Evolutionary conservation across 116 monocot genomes (phyloP).

Genomic region (Phalaenopsis hybrid): DNA sequence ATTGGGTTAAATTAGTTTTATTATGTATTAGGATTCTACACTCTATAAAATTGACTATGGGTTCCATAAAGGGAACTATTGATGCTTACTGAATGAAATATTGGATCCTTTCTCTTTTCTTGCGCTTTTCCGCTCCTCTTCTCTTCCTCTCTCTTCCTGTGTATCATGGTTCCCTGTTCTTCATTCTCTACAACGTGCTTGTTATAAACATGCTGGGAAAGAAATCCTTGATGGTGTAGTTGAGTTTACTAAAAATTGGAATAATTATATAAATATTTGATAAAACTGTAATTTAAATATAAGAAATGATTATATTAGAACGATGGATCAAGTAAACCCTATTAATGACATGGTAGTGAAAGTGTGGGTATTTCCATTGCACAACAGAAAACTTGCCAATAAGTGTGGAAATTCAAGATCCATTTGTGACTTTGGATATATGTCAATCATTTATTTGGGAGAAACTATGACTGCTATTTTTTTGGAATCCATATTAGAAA

Average conservation of each 20-base stretch:
- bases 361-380: neutral
- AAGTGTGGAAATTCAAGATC: neutral
- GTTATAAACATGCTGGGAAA: neutral
- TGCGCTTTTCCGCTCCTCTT: neutral
- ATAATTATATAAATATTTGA: neutral
- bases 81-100: constrained; percentile 3
- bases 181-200: too few relatives aligned
- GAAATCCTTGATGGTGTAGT: neutral
- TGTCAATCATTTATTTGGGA: too few relatives aligned
- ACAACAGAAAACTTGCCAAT: neutral
- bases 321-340: neutral
- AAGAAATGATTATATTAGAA: neutral
- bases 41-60: neutral
- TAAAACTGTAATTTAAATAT: neutral
- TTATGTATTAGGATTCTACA: too few relatives aligned
- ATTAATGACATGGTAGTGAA: neutral
- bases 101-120: neutral
- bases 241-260: neutral
- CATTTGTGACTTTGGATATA: too few relatives aligned
- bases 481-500: too few relatives aligned
- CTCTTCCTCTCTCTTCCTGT: neutral
- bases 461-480: too few relatives aligned
- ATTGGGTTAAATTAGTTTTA: too few relatives aligned
- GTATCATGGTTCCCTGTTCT: too few relatives aligned
- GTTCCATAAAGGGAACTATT: neutral